Evolutionary conservation across 306 rosid genomes (phyloP), one percentile per base, ranked within the genome.

Genomic region (Cotoneaster glaucophyllus): DNA sequence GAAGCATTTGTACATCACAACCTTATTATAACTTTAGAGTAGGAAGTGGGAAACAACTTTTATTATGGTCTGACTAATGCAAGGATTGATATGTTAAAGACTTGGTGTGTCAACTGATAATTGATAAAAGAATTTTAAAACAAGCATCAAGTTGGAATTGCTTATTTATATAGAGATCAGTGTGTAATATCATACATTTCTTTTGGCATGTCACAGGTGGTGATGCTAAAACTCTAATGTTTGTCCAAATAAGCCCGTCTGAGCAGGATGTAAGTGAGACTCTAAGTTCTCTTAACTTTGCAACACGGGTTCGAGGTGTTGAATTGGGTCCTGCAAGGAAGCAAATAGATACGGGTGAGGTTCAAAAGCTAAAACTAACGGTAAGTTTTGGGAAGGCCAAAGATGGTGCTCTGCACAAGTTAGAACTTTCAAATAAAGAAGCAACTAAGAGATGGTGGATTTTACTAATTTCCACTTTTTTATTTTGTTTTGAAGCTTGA

Each of bases 191-290:
- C 25, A 1, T 18, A 19, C 10, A 6, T 43, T 25, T 50, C 15
- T 44, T 64, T 71, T 70, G 15, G 19, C 26, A 43, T 62, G 66
- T 41, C 29, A n/a, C 67, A 64, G 82, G 82, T 39, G 82, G 82
- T 19, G 77, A 78, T 70, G 77, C 82, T 32, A 78, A 78, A 70
- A 78, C 77, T 37, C 67, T 78, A 39, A 78, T 78, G 82, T 78
- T 78, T 71, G 73, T 78, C 31, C 82, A 78, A 63, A 70, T 78
- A 34, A 78, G 70, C 56, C 77, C 82, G 26, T 75, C 78, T 29
- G 78, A 75, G 71, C 44, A 75, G 70, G 78, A 75, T 19, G 22
- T 75, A 13, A 75, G 48, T 75, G 71, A 75, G 78, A 75, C 71
- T 50, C 1, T 75, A 31, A 75, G 78, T 64, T 75, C 78, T 21